phyloP scores from a whole-genome alignment of 1,284 basidiomycete species.

The Veloporphyrellus conicus region DNA sequence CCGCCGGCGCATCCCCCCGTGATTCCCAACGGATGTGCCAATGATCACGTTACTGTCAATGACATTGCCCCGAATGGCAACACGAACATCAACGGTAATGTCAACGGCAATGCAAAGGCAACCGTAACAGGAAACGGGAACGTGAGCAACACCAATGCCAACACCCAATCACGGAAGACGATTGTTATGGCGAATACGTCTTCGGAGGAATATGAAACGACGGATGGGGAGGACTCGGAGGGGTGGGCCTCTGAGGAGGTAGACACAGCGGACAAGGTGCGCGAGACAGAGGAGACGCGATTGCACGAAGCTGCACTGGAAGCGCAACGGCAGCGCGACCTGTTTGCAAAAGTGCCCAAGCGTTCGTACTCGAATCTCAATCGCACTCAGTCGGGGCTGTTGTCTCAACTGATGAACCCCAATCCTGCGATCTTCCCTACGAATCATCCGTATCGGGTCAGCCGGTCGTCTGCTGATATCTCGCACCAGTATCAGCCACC shows the following conservation, averaged over 20 bases:
- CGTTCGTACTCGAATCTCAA: slow-evolving; percentile 59
- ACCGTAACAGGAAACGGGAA: slow-evolving; percentile 13
- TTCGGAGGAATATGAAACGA: slow-evolving; percentile 44
- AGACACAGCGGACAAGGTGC: slow-evolving; percentile 36
- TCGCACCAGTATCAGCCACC: slow-evolving; percentile 29
- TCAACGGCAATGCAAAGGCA: slow-evolving; percentile 13
- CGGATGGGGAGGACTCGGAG: slow-evolving; percentile 49
- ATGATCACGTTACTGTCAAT: slow-evolving; percentile 1
- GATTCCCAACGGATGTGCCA: slow-evolving; percentile 17
- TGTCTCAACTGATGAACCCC: slow-evolving; percentile 68
- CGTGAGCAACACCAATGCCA: slow-evolving; percentile 7
- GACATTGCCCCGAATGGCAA: slow-evolving; percentile 18
- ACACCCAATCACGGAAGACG: slow-evolving; percentile 28
- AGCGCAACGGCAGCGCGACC: slow-evolving; percentile 63
- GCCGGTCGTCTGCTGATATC: slow-evolving; percentile 49
- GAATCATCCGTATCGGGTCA: slow-evolving; percentile 54
- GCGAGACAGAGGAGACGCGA: slow-evolving; percentile 33
- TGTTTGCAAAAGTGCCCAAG: slow-evolving; percentile 75
- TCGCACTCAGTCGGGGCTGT: slow-evolving; percentile 53
- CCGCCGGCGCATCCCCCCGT: slow-evolving; percentile 15
- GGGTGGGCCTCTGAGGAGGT: slow-evolving; percentile 54
- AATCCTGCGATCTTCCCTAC: slow-evolving; percentile 56
- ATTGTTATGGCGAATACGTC: slow-evolving; percentile 34
- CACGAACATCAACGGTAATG: slow-evolving; percentile 5
- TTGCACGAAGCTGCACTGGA: slow-evolving; percentile 51